phyloP scores from a whole-genome alignment of 2,329 filamentous ascomycete genomes.

The Ophidiomyces ophidiicola region DNA sequence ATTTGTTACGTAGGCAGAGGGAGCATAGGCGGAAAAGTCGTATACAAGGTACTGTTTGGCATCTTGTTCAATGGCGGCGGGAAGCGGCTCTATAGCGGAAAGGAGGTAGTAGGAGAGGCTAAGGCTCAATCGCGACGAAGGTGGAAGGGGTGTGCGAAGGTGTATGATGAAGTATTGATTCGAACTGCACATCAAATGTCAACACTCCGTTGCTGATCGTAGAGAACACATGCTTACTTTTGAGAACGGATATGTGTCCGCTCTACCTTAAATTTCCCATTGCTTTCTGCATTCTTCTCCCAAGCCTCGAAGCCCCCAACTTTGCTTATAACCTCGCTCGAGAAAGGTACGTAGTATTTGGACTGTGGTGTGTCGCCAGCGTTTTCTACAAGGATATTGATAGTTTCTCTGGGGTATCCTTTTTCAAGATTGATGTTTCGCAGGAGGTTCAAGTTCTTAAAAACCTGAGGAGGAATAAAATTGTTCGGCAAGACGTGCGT shows the following conservation, averaged over 20 bases:
- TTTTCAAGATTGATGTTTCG: conserved; percentile 88
- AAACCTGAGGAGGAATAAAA: conserved; percentile 80
- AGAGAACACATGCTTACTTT: conserved; percentile 5
- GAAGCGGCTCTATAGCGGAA: conserved; percentile 66
- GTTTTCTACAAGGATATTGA: conserved; percentile 94
- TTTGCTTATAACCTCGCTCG: conserved; percentile 58
- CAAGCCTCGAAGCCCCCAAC: conserved; percentile 82
- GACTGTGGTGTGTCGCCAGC: conserved; percentile 63
- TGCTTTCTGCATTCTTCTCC: conserved; percentile 69
- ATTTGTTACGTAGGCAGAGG: conserved; percentile 68
- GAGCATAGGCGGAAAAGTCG: conserved; percentile 72
- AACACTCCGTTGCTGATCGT: neutral
- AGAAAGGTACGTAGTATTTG: conserved; percentile 87
- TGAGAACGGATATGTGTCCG: conserved; percentile 43
- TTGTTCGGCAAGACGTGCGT: conserved; percentile 29
- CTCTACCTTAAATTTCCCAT: conserved; percentile 57
- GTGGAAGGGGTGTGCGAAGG: conserved; percentile 61
- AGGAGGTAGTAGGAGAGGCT: conserved; percentile 76
- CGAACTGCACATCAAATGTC: conserved; percentile 38
- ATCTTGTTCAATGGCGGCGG: conserved; percentile 67
- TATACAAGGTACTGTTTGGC: conserved; percentile 80
- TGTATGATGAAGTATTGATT: conserved; percentile 74
- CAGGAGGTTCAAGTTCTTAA: conserved; percentile 86
- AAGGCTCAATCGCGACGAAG: conserved; percentile 70
- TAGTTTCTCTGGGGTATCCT: conserved; percentile 73